Percentiles rank a stretch among this genome's conserved stretches.
phyloP scores from a whole-genome alignment of 1,284 basidiomycete genomes.

The Fomitopsis palustris region DNA sequence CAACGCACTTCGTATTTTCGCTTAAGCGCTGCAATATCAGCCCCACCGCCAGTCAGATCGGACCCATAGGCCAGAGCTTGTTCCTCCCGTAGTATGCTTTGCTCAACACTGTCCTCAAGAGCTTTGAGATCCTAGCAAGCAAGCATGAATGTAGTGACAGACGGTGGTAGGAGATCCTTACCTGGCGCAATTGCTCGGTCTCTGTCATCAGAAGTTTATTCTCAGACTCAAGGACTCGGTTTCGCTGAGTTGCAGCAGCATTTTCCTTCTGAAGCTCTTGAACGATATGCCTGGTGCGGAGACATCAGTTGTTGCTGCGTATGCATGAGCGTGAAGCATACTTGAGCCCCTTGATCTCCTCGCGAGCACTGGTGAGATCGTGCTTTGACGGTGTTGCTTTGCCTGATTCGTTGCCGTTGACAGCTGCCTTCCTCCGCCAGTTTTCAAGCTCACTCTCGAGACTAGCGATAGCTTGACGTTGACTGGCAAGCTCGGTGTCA shows the following conservation, averaged over 20 bases:
- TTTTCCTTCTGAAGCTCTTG: slow-evolving; percentile 86
- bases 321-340: slow-evolving; percentile 30
- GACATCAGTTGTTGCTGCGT: neutral
- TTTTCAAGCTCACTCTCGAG: slow-evolving; percentile 51
- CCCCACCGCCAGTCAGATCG: slow-evolving; percentile 21
- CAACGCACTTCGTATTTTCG: slow-evolving; percentile 51
- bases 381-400: slow-evolving; percentile 45
- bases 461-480: slow-evolving; percentile 31
- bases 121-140: slow-evolving; percentile 59
- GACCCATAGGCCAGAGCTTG: slow-evolving; percentile 34
- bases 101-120: slow-evolving; percentile 75
- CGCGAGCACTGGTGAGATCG: slow-evolving; percentile 45
- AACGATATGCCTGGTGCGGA: slow-evolving; percentile 68
- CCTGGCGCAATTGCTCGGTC: slow-evolving; percentile 74
- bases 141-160: neutral
- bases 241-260: slow-evolving; percentile 54
- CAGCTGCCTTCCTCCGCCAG: slow-evolving; percentile 48
- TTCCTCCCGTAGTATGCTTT: slow-evolving; percentile 53
- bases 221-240: slow-evolving; percentile 74
- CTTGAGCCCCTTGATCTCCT: slow-evolving; percentile 79
- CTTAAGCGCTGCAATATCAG: slow-evolving; percentile 36
- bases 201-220: slow-evolving; percentile 73
- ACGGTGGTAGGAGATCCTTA: slow-evolving; percentile 21
- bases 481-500: slow-evolving; percentile 35
- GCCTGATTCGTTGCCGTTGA: slow-evolving; percentile 35